phyloP scores from a whole-genome alignment of 352 stramenopile genomes.

The Phytophthora pistaciae region DNA sequence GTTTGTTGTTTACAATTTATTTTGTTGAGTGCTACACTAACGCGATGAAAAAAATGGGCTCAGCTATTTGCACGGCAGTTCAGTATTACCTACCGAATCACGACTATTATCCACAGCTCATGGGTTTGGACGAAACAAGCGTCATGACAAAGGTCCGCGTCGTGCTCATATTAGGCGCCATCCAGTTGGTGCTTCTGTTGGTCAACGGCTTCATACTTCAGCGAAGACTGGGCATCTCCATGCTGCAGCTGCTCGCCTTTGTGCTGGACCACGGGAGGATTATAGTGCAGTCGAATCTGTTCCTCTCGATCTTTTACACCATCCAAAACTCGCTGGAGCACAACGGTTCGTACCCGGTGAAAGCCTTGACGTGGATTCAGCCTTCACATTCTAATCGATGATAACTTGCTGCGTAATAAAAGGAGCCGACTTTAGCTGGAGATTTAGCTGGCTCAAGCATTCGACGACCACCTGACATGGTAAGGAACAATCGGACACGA shows the following conservation, averaged over 20 bases:
- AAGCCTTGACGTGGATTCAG: too few relatives aligned
- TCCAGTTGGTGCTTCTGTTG: background rate
- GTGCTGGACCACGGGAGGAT: background rate
- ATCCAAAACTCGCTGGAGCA: background rate
- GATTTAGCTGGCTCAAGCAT: background rate
- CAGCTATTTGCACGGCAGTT: background rate
- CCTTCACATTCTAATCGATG: too few relatives aligned
- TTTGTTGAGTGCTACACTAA: too few relatives aligned
- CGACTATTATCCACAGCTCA: background rate
- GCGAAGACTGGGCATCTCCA: background rate
- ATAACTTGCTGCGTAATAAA: background rate
- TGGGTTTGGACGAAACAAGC: background rate
- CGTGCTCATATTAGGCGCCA: background rate
- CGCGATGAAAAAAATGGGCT: too few relatives aligned
- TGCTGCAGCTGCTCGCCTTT: background rate
- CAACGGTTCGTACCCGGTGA: background rate
- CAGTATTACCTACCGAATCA: background rate
- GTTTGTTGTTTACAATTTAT: background rate
- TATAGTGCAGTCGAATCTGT: background rate
- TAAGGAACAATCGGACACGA: background rate
- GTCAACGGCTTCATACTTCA: background rate
- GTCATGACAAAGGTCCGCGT: background rate
- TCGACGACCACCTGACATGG: background rate
- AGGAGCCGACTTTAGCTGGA: background rate
- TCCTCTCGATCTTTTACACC: background rate